phyloP scores from a whole-genome alignment of 257 asterid species.

The Ballota nigra region DNA sequence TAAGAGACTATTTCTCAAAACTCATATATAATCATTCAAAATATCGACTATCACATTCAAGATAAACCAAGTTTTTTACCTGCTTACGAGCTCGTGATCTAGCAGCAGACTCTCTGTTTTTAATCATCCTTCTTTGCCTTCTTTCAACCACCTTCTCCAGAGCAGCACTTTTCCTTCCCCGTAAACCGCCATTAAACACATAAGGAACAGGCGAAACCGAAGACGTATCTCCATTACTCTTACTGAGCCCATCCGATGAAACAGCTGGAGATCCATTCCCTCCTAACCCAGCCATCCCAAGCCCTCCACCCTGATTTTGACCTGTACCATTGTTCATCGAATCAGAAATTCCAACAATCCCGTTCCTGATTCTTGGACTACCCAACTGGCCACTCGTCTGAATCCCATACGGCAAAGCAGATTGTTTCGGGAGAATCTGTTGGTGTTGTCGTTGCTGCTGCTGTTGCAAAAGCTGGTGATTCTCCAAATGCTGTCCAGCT shows the following conservation, averaged over 20 bases:
- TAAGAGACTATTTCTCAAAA: too few relatives aligned
- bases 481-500: constrained; percentile 31
- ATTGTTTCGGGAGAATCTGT: constrained; percentile 64
- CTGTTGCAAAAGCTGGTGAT: constrained; percentile 33
- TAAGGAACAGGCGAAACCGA: constrained; percentile 76
- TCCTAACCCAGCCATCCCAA: constrained; percentile 56
- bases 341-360: constrained; percentile 54
- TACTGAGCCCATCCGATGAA: constrained; percentile 68
- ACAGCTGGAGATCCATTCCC: constrained; percentile 62
- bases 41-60: not conserved
- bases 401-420: constrained; percentile 48
- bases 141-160: constrained; percentile 91
- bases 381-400: constrained; percentile 40
- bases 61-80: constrained; percentile 39
- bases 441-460: constrained; percentile 27
- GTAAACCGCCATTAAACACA: constrained; percentile 59
- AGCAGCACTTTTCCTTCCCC: constrained; percentile 66
- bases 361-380: constrained; percentile 48
- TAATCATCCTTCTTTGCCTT: constrained; percentile 96
- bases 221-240: constrained; percentile 68
- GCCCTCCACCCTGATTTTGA: constrained; percentile 56
- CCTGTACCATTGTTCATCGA: constrained; percentile 36
- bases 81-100: constrained; percentile 96
- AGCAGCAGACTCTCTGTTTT: constrained; percentile 95
- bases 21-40: not conserved